phyloP scores from a whole-genome alignment of 192 early-diverging fungal species.

The Lunasporangiospora selenospora region DNA sequence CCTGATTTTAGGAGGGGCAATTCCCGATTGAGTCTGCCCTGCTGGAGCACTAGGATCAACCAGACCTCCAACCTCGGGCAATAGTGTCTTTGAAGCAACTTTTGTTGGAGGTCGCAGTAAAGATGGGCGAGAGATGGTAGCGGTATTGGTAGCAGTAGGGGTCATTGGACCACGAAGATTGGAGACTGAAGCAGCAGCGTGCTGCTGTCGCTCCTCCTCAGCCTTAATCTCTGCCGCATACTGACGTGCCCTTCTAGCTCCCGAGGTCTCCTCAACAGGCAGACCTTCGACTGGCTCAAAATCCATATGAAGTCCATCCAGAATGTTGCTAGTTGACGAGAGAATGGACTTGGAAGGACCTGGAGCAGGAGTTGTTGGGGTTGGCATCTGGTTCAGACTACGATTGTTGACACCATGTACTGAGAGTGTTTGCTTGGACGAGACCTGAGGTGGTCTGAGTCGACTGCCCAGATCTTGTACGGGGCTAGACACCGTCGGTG shows the following conservation, averaged over 20 bases:
- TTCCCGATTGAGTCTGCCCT: too few species aligned
- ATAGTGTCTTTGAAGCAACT: conserved; percentile 6
- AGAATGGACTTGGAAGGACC: neutral
- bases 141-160: neutral
- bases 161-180: too few species aligned
- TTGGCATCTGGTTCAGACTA: too few species aligned
- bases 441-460: conserved; percentile 21
- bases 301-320: conserved; percentile 28
- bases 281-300: conserved; percentile 21
- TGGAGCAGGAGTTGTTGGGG: neutral
- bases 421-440: conserved; percentile 2
- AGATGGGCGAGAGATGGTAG: neutral
- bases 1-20: too few species aligned
- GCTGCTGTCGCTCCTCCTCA: conserved; percentile 16
- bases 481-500: neutral
- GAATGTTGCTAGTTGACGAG: conserved; percentile 13
- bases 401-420: too few species aligned
- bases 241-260: too few species aligned
- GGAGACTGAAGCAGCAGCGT: neutral
- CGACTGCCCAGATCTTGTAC: conserved; percentile 2
- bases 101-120: conserved; percentile 21
- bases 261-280: conserved; percentile 30
- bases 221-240: too few species aligned
- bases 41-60: too few species aligned
- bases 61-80: neutral